Evolutionary conservation across 2,329 filamentous ascomycete species (phyloP).

Genomic region (Colletotrichum endophyticum): DNA sequence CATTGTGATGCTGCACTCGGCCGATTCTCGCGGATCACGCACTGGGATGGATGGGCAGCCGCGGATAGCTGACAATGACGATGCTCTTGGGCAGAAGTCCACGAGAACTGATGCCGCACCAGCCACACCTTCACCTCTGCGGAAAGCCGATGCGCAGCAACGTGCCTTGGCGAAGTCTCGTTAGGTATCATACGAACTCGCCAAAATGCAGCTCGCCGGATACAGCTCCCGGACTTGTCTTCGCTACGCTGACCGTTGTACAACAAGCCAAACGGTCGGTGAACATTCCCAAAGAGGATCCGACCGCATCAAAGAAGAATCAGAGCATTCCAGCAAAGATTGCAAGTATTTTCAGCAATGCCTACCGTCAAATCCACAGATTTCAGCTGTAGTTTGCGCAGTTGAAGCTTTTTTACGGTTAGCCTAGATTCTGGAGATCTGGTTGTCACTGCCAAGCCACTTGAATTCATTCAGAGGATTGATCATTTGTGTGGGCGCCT

Average conservation of each 20-base stretch:
- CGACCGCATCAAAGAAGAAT: background rate
- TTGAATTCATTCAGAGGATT: background rate
- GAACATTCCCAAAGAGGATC: background rate
- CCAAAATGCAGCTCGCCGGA: background rate
- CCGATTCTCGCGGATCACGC: background rate
- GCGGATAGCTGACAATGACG: background rate
- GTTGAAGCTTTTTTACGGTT: rapidly evolving
- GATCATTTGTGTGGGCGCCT: background rate
- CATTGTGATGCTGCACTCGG: constrained; percentile 14
- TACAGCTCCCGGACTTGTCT: background rate
- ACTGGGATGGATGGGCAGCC: background rate
- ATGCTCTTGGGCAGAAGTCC: background rate
- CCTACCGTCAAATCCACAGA: background rate
- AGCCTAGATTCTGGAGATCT: background rate
- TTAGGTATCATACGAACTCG: background rate
- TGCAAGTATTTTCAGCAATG: no score
- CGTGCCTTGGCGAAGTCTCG: background rate
- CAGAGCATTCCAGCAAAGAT: background rate
- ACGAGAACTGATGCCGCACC: background rate
- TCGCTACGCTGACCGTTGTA: background rate
- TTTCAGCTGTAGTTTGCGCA: background rate
- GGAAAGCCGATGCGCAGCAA: background rate
- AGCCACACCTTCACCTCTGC: background rate
- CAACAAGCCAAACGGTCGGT: background rate
- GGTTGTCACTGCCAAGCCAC: background rate